Conservation (phyloP, 2,329 filamentous ascomycete species). For the Didymella lethalis region DNA sequence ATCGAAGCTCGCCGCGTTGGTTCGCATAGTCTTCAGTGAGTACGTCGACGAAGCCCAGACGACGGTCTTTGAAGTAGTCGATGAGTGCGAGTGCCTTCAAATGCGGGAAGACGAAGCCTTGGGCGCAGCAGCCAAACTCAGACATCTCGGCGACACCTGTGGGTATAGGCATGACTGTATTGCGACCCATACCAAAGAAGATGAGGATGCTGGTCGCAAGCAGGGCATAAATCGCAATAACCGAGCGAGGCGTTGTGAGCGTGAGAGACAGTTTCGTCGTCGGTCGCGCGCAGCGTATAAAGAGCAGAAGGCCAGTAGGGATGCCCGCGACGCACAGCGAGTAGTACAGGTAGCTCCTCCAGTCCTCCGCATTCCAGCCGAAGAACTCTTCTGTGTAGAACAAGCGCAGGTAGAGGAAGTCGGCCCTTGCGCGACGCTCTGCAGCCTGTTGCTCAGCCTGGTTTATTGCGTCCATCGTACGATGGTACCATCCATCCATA, state of each 20-base stretch:
- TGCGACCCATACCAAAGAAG: slow-evolving; percentile 54
- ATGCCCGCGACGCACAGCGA: slow-evolving; percentile 39
- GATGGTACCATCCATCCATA: slow-evolving; percentile 58
- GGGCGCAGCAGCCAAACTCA: slow-evolving; percentile 55
- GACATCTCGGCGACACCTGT: slow-evolving; percentile 53
- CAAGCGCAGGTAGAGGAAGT: slow-evolving; percentile 56
- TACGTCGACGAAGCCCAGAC: slow-evolving; percentile 51
- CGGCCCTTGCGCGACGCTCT: slow-evolving; percentile 30
- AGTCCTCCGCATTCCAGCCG: slow-evolving; percentile 57
- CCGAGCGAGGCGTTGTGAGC: slow-evolving; percentile 30
- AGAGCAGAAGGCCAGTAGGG: slow-evolving; percentile 35
- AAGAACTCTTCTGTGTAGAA: slow-evolving; percentile 58
- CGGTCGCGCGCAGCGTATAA: slow-evolving; percentile 35
- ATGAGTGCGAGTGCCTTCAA: slow-evolving; percentile 37
- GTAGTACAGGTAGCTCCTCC: slow-evolving; percentile 49
- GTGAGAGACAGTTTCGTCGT: slow-evolving; percentile 31
- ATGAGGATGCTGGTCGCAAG: slow-evolving; percentile 34
- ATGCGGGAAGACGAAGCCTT: slow-evolving; percentile 56
- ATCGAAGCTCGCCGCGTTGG: slow-evolving; percentile 49
- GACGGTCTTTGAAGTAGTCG: slow-evolving; percentile 44
- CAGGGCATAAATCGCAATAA: slow-evolving; percentile 30
- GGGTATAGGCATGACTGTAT: slow-evolving; percentile 49
- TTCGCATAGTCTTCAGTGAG: slow-evolving; percentile 55
- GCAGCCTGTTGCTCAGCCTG: slow-evolving; percentile 44
- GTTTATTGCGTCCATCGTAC: slow-evolving; percentile 49